Conservation (phyloP, 495 filamentous ascomycete species). For the Hamigera avellanea region DNA sequence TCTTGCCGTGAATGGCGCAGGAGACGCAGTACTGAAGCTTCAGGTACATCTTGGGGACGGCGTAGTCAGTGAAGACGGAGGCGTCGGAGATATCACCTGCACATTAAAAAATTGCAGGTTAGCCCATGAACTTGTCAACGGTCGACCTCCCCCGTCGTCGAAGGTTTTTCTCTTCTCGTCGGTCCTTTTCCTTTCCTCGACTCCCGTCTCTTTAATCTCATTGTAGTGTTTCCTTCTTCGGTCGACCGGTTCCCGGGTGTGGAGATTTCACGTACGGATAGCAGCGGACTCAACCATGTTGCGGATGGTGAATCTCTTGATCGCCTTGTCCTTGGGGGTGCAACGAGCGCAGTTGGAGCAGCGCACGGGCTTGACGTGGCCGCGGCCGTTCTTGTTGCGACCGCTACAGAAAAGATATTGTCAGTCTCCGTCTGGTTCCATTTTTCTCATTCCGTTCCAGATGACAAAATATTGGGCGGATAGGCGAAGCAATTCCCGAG, state of each 20-base stretch:
- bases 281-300: slow-evolving; percentile 99
- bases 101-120: slow-evolving; percentile 5
- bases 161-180: background rate
- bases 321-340: slow-evolving; percentile 99
- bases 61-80: slow-evolving; percentile 97
- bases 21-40: slow-evolving; percentile 99
- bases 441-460: too few species aligned
- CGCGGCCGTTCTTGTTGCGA: slow-evolving; percentile 99
- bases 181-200: background rate
- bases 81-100: slow-evolving; percentile 99
- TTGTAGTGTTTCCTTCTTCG: background rate
- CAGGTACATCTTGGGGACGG: slow-evolving; percentile 99
- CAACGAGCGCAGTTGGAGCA: slow-evolving; percentile 99
- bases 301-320: slow-evolving; percentile 99
- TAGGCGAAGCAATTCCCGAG: too few species aligned
- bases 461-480: too few species aligned
- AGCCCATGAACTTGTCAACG: slow-evolving; percentile 1
- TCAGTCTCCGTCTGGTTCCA: slow-evolving; percentile 9
- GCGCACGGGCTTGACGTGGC: slow-evolving; percentile 98
- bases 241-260: slow-evolving; percentile 3
- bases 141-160: too few species aligned
- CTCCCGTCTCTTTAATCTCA: background rate
- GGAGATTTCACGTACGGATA: slow-evolving; percentile 76
- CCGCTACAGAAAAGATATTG: slow-evolving; percentile 45
- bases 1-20: slow-evolving; percentile 99